These are phyloP conservation scores for Ustulina deusta DNA, from an alignment of 2,329 filamentous ascomycete genomes.

Conservation along the genomic window DNA sequence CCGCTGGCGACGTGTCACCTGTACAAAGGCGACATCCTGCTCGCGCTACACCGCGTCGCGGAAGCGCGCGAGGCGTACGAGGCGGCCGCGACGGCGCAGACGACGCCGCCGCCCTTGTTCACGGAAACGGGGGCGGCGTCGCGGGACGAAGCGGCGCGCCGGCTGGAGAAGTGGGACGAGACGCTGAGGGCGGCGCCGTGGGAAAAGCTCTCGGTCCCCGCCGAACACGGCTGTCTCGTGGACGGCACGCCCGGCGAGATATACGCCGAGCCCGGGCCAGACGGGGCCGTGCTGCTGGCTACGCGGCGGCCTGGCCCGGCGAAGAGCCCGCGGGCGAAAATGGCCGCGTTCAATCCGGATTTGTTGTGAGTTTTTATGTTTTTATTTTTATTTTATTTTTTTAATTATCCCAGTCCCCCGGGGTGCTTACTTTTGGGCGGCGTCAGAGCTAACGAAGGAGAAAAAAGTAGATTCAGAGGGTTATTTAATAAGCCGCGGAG, in stretches of 20 bases:
- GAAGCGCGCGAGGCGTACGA: conserved; percentile 40
- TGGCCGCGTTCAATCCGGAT: no score
- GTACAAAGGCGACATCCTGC: conserved; percentile 40
- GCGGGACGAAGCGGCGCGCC: not conserved
- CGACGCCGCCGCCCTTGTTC: not conserved
- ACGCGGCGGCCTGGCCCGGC: not conserved
- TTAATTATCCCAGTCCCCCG: no score
- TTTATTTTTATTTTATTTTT: no score
- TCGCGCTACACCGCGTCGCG: conserved; percentile 26
- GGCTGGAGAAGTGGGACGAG: not conserved
- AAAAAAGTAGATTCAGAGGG: no score
- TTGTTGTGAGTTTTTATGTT: no score
- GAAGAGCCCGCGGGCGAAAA: not conserved
- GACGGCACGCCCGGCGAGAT: not conserved
- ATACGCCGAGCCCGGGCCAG: not conserved
- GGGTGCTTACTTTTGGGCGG: no score
- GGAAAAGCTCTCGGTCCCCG: not conserved
- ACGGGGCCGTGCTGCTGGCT: not conserved
- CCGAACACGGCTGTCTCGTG: not conserved
- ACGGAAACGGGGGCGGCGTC: conserved; percentile 30
- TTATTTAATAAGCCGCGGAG: no score
- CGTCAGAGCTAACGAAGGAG: no score
- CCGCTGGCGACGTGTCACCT: conserved; percentile 44
- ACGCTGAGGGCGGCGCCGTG: not conserved
- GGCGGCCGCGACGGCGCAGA: conserved; percentile 20